Base-by-base conservation (phyloP, 352 stramenopile species). In the Phytopythium helicoides region DNA sequence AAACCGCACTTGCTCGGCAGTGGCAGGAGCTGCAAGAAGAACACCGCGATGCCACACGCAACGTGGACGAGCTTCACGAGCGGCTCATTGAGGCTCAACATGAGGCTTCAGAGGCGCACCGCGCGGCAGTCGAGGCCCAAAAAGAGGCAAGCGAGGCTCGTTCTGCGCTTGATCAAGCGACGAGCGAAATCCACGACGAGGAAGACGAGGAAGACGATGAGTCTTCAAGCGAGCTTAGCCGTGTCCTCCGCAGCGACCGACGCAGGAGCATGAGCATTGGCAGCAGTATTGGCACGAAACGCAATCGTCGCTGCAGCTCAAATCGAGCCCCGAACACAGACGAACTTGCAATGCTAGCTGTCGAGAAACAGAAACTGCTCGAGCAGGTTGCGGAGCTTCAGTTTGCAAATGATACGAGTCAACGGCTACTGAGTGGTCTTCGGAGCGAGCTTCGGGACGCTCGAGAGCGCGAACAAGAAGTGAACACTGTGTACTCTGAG, bases 51-150 rank as follows among this genome's bases (percentile, higher is more conserved):
- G 46, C 80, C 3, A 54, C 71, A 12, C 60, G 66, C 5, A 69
- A 88, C 28, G 61, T 67, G 1, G 76, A 89, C 6, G 75, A 87
- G 44, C 59, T 91, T 16, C 81, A 89, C 44, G 52, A 60, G 16
- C 63, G 70, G 11, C 64, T 89, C 8, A 70, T 88, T 16, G 68
- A 73, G 7, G 66, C 69, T 1, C 69, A 88, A 47, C 51, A 61
- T 28, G 37, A 55, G 15, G 63, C 65, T 11, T 52, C 39, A 7
- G 45, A 62, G 36, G 28, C 28, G 5, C 28, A 33, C 5, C 28
- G 28, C 9, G 28, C 28, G 9, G 28, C 28, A 33, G 28, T 33
- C 23, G 62, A 23, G 42, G 62, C 25, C 59, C 63, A 46, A 34
- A 52, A 21, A 33, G 46, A 41, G 46, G 53, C 52, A 50, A 66